phyloP scores from a whole-genome alignment of 148 eudicot genomes.

The Salicornia ramosissima region DNA sequence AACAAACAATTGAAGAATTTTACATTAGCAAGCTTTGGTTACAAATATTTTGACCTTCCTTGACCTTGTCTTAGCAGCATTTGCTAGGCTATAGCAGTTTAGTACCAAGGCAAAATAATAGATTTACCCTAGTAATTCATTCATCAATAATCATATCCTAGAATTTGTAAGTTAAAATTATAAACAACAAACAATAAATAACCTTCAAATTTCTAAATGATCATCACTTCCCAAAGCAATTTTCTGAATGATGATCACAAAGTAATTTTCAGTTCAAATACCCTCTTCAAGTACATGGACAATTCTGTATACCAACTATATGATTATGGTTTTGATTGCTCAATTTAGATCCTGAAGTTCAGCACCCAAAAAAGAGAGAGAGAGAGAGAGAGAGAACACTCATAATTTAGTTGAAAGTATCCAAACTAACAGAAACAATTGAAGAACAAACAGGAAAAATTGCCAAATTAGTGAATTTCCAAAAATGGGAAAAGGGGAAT shows the following conservation, averaged over 20 bases:
- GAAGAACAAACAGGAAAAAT: not conserved
- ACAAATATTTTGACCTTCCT: not conserved
- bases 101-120: not conserved
- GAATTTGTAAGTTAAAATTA: not conserved
- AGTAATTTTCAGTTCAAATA: not conserved
- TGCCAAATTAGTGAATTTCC: slow-evolving; percentile 16
- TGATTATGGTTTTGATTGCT: not conserved
- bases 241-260: not conserved
- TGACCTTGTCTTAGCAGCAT: not conserved
- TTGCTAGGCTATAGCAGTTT: not conserved
- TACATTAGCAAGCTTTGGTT: slow-evolving; percentile 5
- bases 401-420: not conserved
- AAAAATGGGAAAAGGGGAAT: not conserved
- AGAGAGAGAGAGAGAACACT: not conserved
- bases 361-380: slow-evolving; percentile 3
- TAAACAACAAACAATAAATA: not conserved
- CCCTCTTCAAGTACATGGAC: slow-evolving; percentile 8
- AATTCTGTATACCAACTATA: not conserved
- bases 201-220: not conserved
- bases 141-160: not conserved
- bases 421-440: not conserved
- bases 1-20: slow-evolving; percentile 2
- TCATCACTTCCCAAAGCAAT: not conserved
- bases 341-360: slow-evolving; percentile 10
- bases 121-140: not conserved